Base-by-base conservation (phyloP, 2,329 filamentous ascomycete species). In the Thelonectria blattea region DNA sequence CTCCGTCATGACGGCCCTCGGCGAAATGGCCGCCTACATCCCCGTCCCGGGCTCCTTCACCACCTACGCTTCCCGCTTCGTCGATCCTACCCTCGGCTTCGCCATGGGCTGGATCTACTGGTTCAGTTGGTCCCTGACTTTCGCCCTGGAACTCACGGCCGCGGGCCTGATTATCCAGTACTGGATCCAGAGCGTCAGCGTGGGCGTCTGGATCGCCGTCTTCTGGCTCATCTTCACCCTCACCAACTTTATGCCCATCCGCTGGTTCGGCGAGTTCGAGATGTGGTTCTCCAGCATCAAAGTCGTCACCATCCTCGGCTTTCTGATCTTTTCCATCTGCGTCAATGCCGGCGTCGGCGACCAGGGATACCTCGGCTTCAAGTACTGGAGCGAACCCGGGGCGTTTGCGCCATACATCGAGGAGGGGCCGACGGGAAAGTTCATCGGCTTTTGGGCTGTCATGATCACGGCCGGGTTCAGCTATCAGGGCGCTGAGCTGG, bases 31-130 rank as follows among this genome's bases (percentile, higher is more conserved):
- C 8, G 88, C 91, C 9, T 92, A 88, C 68, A 87, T 93, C 32
- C 92, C 92, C 5, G 87, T 93, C 34, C 81, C 89, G 17, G 91
- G 90, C 59, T 88, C 89, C 41, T 93, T 93, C 72, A 91, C 90
- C 24, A 83, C 87, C 42, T 94, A 93, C 69, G 90, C 91, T 18
- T 83, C 87, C 37, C 88, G 91, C 17, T 91, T 93, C 69, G 83
- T 92, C 64, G 88, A 91, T 69, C 87, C 86, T 7, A 88, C 87
- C 56, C 79, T 92, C 48, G 90, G 89, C 10, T 93, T 93, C 68
- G 83, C 90, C n/a, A 90, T 92, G 83, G 91, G 91, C 17, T 93
- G 90, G 90, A 88, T 91, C 61, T 93, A 93, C 76, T 93, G 89
- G 88, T 92, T 92, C 71, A 88, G 84, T 41, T 93, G 88, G 89